Conservation (phyloP, 1,139 yeast genomes). For the Schizosaccharomyces versatilis region DNA sequence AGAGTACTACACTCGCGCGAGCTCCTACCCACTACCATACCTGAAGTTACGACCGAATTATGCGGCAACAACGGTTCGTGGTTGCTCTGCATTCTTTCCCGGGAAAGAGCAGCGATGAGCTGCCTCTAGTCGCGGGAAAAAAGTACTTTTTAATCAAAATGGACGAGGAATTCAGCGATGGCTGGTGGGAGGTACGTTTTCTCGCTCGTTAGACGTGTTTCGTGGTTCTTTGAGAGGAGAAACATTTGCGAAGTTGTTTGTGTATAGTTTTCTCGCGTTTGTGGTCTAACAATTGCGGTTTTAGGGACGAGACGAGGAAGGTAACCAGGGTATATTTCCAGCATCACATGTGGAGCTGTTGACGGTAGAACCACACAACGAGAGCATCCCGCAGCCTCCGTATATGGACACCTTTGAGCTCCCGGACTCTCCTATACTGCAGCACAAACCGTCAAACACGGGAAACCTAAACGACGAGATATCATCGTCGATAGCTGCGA, state of each 20-base stretch:
- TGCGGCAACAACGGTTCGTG: slow-evolving; percentile 11
- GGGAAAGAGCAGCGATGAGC: slow-evolving; percentile 76
- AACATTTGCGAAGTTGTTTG: slow-evolving; percentile 46
- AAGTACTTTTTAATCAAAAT: slow-evolving; percentile 73
- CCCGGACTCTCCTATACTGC: too few relatives aligned
- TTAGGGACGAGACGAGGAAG: slow-evolving; percentile 13
- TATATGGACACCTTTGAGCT: too few relatives aligned
- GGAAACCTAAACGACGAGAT: too few relatives aligned
- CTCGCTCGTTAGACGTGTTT: too few relatives aligned
- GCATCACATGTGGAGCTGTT: slow-evolving; percentile 2
- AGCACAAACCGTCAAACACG: too few relatives aligned
- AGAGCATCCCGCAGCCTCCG: too few relatives aligned
- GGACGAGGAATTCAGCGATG: slow-evolving; percentile 83
- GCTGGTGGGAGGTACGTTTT: slow-evolving; percentile 58
- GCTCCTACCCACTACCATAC: not conserved
- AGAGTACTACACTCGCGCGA: not conserved
- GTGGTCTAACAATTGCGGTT: slow-evolving; percentile 8
- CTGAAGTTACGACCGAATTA: not conserved
- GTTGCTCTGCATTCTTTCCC: slow-evolving; percentile 63
- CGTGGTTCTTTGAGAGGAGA: too few relatives aligned
- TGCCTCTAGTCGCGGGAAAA: slow-evolving; percentile 61
- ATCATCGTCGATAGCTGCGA: too few relatives aligned
- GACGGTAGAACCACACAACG: not conserved
- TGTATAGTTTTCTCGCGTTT: slow-evolving; percentile 47
- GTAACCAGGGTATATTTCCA: slow-evolving; percentile 3